Evolutionary conservation across 208 protist genomes (phyloP).

Genomic region (Blechomonas ayalai): DNA sequence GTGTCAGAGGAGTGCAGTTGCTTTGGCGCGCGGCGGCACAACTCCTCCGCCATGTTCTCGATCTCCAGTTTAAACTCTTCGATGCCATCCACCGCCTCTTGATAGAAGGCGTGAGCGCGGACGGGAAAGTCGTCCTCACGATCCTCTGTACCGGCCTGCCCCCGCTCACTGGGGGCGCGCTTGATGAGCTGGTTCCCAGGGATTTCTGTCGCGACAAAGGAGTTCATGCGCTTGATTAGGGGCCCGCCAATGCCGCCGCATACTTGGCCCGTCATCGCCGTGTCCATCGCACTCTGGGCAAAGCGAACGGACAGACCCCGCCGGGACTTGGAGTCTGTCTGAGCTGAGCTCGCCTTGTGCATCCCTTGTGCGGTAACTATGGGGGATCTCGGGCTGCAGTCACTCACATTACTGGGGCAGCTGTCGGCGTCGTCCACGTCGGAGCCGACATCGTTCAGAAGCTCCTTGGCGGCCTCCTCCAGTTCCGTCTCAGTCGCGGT

Average conservation of each 20-base stretch:
- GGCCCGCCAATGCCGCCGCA: constrained; percentile 1
- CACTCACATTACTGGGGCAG: not conserved
- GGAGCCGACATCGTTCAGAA: constrained; percentile 22
- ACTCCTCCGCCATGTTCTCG: constrained; percentile 63
- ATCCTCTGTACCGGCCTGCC: constrained; percentile 10
- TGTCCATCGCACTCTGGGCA: not conserved
- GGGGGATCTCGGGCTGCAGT: too few species aligned
- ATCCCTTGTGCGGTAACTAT: too few species aligned
- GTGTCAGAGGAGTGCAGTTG: constrained; percentile 73
- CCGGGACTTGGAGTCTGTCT: too few species aligned
- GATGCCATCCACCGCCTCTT: constrained; percentile 46
- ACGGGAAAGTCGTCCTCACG: constrained; percentile 39
- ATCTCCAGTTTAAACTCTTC: constrained; percentile 52
- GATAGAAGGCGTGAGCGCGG: constrained; percentile 37
- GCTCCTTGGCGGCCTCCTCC: constrained; percentile 30
- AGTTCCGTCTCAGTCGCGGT: constrained; percentile 30
- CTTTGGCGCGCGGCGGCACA: constrained; percentile 47
- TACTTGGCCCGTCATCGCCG: not conserved
- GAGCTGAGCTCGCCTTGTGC: too few species aligned
- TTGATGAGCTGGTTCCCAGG: constrained; percentile 57
- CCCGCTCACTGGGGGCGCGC: constrained; percentile 45
- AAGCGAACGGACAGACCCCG: constrained; percentile 22
- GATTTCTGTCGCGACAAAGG: constrained; percentile 53
- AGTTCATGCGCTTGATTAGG: constrained; percentile 26
- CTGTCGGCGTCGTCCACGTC: constrained; percentile 3